These are phyloP conservation scores for Aspergillus sp. DNA, from an alignment of 2,329 filamentous ascomycete species.

Conservation along the genomic window DNA sequence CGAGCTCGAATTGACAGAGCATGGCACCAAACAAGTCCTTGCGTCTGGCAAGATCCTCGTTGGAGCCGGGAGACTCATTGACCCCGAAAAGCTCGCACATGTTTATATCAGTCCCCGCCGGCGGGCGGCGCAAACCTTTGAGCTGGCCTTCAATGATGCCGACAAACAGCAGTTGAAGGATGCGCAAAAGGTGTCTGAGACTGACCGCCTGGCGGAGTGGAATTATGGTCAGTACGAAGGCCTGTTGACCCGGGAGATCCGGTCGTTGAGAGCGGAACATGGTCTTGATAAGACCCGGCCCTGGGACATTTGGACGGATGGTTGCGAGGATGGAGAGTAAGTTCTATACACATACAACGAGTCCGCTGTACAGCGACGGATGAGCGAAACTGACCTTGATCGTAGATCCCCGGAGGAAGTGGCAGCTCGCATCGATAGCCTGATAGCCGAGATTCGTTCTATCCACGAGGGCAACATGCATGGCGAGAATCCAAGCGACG, in stretches of 20 bases:
- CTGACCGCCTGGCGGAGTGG: conserved; percentile 58
- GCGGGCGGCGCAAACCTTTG: conserved; percentile 50
- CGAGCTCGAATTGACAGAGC: conserved; percentile 43
- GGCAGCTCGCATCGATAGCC: conserved; percentile 40
- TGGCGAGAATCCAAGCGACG: conserved; percentile 38
- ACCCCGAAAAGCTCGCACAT: conserved; percentile 48
- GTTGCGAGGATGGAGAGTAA: conserved; percentile 57
- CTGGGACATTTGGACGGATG: conserved; percentile 61
- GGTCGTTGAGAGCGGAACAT: conserved; percentile 42
- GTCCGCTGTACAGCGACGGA: no score
- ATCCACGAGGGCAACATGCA: conserved; percentile 43
- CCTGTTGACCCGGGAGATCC: conserved; percentile 52
- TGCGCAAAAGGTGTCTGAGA: conserved; percentile 44
- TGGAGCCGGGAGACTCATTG: conserved; percentile 51
- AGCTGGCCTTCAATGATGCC: conserved; percentile 41
- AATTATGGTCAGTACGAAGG: conserved; percentile 65
- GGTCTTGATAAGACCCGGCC: conserved; percentile 49
- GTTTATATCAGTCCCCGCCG: conserved; percentile 53
- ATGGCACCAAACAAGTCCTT: conserved; percentile 46
- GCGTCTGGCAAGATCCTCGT: conserved; percentile 48
- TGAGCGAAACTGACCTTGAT: neutral
- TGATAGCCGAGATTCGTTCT: conserved; percentile 42
- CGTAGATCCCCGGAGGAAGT: conserved; percentile 36
- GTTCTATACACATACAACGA: conserved; percentile 9
- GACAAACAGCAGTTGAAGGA: conserved; percentile 21